phyloP scores from a whole-genome alignment of 1,284 basidiomycete genomes.

The Fomitopsis betulina region DNA sequence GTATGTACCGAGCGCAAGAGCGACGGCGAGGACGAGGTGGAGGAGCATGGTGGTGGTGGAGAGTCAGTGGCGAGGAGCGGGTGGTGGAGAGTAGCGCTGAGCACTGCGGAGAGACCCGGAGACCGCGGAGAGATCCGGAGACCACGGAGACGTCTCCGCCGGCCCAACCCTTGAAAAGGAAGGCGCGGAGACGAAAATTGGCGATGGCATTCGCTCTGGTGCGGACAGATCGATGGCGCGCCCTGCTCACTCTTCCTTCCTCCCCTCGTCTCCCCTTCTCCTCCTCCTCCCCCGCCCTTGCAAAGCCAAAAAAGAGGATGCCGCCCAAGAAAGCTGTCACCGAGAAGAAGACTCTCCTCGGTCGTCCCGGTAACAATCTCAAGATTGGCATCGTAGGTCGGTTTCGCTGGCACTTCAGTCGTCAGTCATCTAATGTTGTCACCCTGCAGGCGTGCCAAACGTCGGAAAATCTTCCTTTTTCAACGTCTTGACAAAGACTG shows the following conservation, averaged over 20 bases:
- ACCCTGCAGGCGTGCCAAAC: slow-evolving; percentile 78
- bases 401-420: slow-evolving; percentile 31
- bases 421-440: slow-evolving; percentile 8
- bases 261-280: slow-evolving; percentile 17
- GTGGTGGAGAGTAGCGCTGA: not conserved
- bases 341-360: slow-evolving; percentile 85
- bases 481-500: slow-evolving; percentile 93
- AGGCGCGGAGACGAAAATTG: slow-evolving; percentile 4
- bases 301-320: slow-evolving; percentile 56
- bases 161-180: slow-evolving; percentile 1
- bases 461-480: slow-evolving; percentile 94
- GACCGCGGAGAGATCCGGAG: not conserved
- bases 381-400: slow-evolving; percentile 96
- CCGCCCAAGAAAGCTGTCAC: slow-evolving; percentile 78
- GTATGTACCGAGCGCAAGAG: slow-evolving; percentile 26
- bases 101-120: not conserved
- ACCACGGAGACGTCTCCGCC: not conserved
- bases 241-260: slow-evolving; percentile 2
- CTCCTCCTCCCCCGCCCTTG: not conserved
- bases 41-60: slow-evolving; percentile 11
- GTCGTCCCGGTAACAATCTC: slow-evolving; percentile 89
- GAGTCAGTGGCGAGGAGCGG: not conserved
- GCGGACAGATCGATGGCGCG: slow-evolving; percentile 32
- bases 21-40: slow-evolving; percentile 18
- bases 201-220: slow-evolving; percentile 23